Conservation (phyloP, 1,284 basidiomycete genomes). For the Tilletia walkeri region DNA sequence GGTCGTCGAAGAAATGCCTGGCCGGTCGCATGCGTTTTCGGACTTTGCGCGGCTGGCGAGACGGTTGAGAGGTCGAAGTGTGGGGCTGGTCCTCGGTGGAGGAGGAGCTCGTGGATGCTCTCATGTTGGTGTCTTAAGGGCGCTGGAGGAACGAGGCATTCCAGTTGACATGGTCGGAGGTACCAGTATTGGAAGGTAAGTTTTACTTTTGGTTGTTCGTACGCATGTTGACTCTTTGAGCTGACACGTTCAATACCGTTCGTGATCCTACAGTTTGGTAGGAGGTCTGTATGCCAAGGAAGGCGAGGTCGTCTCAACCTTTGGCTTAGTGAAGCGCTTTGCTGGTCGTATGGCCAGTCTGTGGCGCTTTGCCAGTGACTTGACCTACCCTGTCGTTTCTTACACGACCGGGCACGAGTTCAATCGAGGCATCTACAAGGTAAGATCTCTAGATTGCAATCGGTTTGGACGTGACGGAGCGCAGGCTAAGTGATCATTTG, state of each 20-base stretch:
- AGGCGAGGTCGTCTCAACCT: conserved; percentile 80
- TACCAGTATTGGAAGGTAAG: conserved; percentile 73
- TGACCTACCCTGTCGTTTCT: conserved; percentile 94
- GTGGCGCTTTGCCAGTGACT: conserved; percentile 89
- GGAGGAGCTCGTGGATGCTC: conserved; percentile 93
- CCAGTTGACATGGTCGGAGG: conserved; percentile 83
- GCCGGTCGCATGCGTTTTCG: conserved; percentile 70
- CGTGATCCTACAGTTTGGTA: conserved; percentile 63
- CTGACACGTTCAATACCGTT: not conserved
- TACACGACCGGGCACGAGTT: conserved; percentile 80
- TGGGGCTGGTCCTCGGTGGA: conserved; percentile 91
- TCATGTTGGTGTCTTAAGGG: conserved; percentile 85
- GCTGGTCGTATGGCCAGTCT: conserved; percentile 86
- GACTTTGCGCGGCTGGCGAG: conserved; percentile 92
- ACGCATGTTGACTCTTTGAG: not conserved
- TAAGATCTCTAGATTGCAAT: conserved; percentile 59
- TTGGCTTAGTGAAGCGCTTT: conserved; percentile 86
- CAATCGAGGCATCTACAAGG: conserved; percentile 38
- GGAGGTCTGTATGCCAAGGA: conserved; percentile 95
- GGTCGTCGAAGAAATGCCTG: conserved; percentile 19
- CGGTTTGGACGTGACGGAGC: conserved; percentile 60
- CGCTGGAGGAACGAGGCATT: conserved; percentile 84
- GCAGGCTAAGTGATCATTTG: not conserved
- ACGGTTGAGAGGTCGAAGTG: conserved; percentile 84
- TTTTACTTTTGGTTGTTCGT: not conserved